Evolutionary conservation across 192 early-diverging fungal species (phyloP).

Genomic region (Spinellus fusiger): DNA sequence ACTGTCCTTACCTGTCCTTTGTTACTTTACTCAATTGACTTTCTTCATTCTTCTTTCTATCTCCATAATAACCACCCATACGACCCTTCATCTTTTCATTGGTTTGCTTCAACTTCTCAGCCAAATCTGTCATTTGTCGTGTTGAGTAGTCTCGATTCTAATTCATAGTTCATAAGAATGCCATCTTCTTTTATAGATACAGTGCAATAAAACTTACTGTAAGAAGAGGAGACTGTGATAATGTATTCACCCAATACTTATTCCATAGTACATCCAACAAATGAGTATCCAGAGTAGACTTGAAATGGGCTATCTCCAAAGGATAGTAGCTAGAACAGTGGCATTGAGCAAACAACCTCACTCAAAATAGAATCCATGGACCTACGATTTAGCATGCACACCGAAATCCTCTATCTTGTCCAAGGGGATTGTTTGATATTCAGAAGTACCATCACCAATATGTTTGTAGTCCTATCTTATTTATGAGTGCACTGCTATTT

Average conservation of each 20-base stretch:
- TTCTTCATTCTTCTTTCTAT: conserved; percentile 53
- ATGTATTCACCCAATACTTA: conserved; percentile 97
- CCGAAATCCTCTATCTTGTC: conserved; percentile 98
- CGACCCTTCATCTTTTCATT: conserved; percentile 49
- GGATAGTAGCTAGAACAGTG: conserved; percentile 65
- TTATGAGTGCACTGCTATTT: conserved; percentile 9
- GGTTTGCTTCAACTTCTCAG: conserved; percentile 77
- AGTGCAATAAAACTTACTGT: conserved; percentile 45
- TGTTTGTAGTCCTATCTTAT: conserved; percentile 63
- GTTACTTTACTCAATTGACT: conserved; percentile 62
- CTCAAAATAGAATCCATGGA: neutral
- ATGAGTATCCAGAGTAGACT: conserved; percentile 80
- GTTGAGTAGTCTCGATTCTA: conserved; percentile 80
- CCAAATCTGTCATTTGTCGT: conserved; percentile 74
- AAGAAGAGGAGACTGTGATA: conserved; percentile 86
- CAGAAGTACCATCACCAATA: conserved; percentile 68
- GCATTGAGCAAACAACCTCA: neutral
- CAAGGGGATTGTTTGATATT: conserved; percentile 89
- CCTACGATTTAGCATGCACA: conserved; percentile 76
- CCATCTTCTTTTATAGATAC: neutral
- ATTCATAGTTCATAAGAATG: neutral
- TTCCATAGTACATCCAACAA: conserved; percentile 93
- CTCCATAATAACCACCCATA: conserved; percentile 36
- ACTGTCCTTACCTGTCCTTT: conserved; percentile 52
- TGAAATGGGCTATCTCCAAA: conserved; percentile 88